Evolutionary conservation across 345 rosid species (phyloP).

Genomic region (Bretschneidera sinensis): DNA sequence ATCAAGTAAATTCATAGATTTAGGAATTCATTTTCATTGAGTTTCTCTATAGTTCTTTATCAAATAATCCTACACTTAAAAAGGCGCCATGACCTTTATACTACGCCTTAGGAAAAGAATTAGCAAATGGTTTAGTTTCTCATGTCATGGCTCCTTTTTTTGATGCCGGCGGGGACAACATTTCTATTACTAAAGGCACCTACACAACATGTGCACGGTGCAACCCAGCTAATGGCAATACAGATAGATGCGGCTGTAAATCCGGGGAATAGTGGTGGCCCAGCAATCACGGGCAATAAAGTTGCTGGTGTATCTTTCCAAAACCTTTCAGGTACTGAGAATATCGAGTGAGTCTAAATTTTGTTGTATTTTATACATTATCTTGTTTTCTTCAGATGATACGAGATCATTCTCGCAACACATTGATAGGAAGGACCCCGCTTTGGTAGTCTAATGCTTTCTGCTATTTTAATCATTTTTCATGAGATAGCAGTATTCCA

Average conservation of each 20-base stretch:
- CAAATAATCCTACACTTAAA: no score
- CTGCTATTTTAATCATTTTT: not conserved
- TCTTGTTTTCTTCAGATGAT: not conserved
- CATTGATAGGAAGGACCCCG: not conserved
- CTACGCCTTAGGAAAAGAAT: not conserved
- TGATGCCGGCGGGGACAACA: slow-evolving; percentile 78
- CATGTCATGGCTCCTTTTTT: slow-evolving; percentile 2
- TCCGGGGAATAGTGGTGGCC: slow-evolving; percentile 91
- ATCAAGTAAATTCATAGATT: no score
- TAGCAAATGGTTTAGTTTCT: not conserved
- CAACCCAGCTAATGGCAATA: slow-evolving; percentile 84
- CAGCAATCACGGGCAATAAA: slow-evolving; percentile 82
- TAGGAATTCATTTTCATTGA: no score
- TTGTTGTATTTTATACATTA: not conserved
- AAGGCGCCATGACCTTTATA: no score
- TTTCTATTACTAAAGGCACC: slow-evolving; percentile 94
- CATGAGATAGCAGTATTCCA: not conserved
- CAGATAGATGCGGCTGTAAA: slow-evolving; percentile 95
- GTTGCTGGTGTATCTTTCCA: slow-evolving; percentile 92
- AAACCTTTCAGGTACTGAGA: slow-evolving; percentile 88
- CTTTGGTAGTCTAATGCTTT: not conserved
- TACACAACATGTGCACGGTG: slow-evolving; percentile 80
- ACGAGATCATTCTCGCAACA: not conserved
- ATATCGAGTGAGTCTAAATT: slow-evolving; percentile 64
- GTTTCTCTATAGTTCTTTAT: no score